Evolutionary conservation across 306 rosid species (phyloP).

Genomic region (Clitoria ternatea): DNA sequence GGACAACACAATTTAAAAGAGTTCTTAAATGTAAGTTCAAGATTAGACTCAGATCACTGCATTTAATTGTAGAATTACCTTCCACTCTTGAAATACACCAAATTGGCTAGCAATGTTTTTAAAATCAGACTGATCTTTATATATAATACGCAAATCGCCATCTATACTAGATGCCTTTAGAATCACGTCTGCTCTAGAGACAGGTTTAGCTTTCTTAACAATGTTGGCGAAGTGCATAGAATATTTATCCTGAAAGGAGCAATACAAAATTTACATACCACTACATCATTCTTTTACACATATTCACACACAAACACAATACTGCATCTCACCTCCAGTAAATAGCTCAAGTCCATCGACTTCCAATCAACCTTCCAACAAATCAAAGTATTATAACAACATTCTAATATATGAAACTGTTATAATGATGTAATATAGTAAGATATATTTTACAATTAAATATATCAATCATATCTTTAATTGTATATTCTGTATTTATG

Average conservation of each 20-base stretch:
- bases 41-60: not conserved
- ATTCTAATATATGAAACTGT: too few relatives aligned
- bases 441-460: too few relatives aligned
- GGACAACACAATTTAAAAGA: not conserved
- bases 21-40: not conserved
- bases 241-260: slow-evolving; percentile 59
- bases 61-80: slow-evolving; percentile 48
- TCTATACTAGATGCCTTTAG: slow-evolving; percentile 65
- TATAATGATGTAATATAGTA: too few relatives aligned
- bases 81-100: slow-evolving; percentile 96
- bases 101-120: slow-evolving; percentile 72
- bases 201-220: slow-evolving; percentile 64
- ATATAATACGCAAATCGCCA: slow-evolving; percentile 70
- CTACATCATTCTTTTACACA: slow-evolving; percentile 5
- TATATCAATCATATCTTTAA: too few relatives aligned
- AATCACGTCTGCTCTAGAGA: slow-evolving; percentile 61
- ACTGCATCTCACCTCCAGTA: slow-evolving; percentile 67
- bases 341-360: slow-evolving; percentile 83
- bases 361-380: slow-evolving; percentile 76
- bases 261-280: slow-evolving; percentile 21
- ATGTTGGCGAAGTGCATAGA: slow-evolving; percentile 50
- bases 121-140: slow-evolving; percentile 61
- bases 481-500: too few relatives aligned
- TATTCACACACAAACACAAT: not conserved
- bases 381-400: slow-evolving; percentile 26